These are phyloP conservation scores for Neurospora sp. DNA, from an alignment of 495 filamentous ascomycete species.

Conservation along the genomic window DNA sequence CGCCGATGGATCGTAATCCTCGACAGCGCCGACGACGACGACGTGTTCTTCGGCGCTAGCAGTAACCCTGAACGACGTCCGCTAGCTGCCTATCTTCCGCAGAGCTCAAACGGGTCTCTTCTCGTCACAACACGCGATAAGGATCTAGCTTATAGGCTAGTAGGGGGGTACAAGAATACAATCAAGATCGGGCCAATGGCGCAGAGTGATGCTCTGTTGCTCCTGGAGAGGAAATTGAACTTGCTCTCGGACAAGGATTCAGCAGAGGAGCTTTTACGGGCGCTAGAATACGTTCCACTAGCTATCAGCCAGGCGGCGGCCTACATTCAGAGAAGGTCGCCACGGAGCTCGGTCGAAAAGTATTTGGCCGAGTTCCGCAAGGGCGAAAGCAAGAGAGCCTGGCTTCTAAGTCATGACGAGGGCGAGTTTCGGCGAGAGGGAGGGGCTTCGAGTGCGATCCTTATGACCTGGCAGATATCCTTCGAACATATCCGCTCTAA, in stretches of 20 bases:
- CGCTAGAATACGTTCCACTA: conserved; percentile 38
- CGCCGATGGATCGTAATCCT: conserved; percentile 32
- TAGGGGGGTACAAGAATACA: conserved; percentile 2
- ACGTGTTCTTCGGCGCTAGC: conserved; percentile 14
- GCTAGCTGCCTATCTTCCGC: neutral
- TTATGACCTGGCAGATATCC: conserved; percentile 25
- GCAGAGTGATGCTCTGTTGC: conserved; percentile 9
- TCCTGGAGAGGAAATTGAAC: conserved; percentile 23
- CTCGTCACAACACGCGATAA: conserved; percentile 25
- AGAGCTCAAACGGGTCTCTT: conserved; percentile 7
- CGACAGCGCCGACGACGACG: conserved; percentile 35
- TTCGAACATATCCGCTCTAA: conserved; percentile 17
- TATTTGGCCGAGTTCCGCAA: conserved; percentile 30
- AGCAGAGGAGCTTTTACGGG: conserved; percentile 18
- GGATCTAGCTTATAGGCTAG: conserved; percentile 17
- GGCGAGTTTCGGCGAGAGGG: conserved; percentile 22
- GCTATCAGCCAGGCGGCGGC: conserved; percentile 40
- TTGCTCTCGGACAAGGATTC: conserved; percentile 6
- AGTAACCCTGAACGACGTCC: too few species aligned
- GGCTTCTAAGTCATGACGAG: conserved; percentile 19
- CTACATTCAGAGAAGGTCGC: conserved; percentile 28
- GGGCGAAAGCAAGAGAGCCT: conserved; percentile 19
- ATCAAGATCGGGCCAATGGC: conserved; percentile 3
- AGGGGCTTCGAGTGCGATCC: neutral
- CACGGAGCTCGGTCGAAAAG: conserved; percentile 15